These are phyloP conservation scores for Maudiozyma turicensis DNA, from an alignment of 805 yeast species.

Conservation along the genomic window DNA sequence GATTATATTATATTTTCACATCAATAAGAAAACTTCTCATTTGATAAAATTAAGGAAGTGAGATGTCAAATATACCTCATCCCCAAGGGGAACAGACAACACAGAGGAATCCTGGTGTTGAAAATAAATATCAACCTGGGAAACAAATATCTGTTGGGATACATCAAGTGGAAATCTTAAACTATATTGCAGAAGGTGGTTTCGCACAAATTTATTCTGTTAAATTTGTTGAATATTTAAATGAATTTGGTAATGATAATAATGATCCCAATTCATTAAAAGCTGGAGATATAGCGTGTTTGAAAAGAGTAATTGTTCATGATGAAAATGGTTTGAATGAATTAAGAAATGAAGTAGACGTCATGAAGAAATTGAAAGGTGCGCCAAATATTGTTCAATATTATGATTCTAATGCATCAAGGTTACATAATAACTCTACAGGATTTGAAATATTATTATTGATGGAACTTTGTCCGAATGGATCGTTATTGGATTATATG, in stretches of 20 bases:
- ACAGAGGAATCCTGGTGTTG: background rate
- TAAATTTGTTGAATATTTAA: slow-evolving; percentile 31
- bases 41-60: background rate
- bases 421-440: slow-evolving; percentile 30
- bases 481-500: slow-evolving; percentile 88
- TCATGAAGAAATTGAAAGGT: slow-evolving; percentile 54
- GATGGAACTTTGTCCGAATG: slow-evolving; percentile 90
- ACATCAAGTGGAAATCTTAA: slow-evolving; percentile 43
- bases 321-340: slow-evolving; percentile 59
- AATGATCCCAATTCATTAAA: slow-evolving; percentile 25
- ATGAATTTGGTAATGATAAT: slow-evolving; percentile 27
- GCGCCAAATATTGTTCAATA: slow-evolving; percentile 56
- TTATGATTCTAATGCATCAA: slow-evolving; percentile 69
- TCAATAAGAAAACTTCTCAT: no score
- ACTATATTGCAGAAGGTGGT: slow-evolving; percentile 65
- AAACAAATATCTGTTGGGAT: slow-evolving; percentile 51
- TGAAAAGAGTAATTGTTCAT: slow-evolving; percentile 66
- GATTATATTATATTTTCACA: no score
- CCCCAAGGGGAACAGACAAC: background rate
- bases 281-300: slow-evolving; percentile 47
- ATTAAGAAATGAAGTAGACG: slow-evolving; percentile 70
- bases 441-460: slow-evolving; percentile 81
- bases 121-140: slow-evolving; percentile 30
- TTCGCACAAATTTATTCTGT: slow-evolving; percentile 75
- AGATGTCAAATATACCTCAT: slow-evolving; percentile 2